Conservation (phyloP, 371 early-diverging fungal genomes). For the Lichtheimia corymbifera region DNA sequence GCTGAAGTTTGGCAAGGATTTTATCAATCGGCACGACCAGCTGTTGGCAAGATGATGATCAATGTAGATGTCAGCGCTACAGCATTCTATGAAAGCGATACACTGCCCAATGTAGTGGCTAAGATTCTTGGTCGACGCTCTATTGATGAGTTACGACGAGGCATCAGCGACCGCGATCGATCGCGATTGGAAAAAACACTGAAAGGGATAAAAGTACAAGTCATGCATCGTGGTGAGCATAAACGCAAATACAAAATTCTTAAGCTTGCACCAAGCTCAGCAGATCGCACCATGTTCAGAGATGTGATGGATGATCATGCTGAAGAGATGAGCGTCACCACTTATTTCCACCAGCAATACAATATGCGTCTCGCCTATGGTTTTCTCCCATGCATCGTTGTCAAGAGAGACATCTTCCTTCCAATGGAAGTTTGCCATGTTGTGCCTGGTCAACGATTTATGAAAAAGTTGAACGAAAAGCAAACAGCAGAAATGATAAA, state of each 20-base stretch:
- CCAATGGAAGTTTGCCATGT: constrained; percentile 94
- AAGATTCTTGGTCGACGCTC: constrained; percentile 66
- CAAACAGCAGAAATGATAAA: constrained; percentile 96
- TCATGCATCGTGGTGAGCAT: constrained; percentile 75
- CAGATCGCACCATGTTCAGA: constrained; percentile 71
- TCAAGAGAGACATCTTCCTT: constrained; percentile 61
- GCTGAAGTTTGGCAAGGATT: constrained; percentile 94
- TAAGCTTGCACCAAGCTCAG: constrained; percentile 67
- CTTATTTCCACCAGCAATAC: constrained; percentile 81
- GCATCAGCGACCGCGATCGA: constrained; percentile 62
- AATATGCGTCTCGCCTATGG: constrained; percentile 71
- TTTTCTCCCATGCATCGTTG: constrained; percentile 87
- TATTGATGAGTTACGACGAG: constrained; percentile 68
- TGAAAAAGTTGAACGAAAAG: constrained; percentile 79
- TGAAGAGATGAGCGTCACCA: constrained; percentile 62
- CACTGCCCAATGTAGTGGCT: constrained; percentile 64
- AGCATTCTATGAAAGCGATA: constrained; percentile 80
- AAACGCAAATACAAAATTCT: constrained; percentile 71
- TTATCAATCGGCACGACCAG: constrained; percentile 87
- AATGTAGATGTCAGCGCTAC: constrained; percentile 92
- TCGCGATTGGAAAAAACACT: constrained; percentile 71
- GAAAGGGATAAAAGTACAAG: constrained; percentile 71
- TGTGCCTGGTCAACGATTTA: constrained; percentile 79
- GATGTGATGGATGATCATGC: constrained; percentile 37
- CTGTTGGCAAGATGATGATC: constrained; percentile 70